A percentile compares a stretch with the other conserved stretches of the same genome.
These are phyloP conservation scores for Parietaria judaica DNA, from an alignment of 306 rosid genomes.

Conservation along the genomic window DNA sequence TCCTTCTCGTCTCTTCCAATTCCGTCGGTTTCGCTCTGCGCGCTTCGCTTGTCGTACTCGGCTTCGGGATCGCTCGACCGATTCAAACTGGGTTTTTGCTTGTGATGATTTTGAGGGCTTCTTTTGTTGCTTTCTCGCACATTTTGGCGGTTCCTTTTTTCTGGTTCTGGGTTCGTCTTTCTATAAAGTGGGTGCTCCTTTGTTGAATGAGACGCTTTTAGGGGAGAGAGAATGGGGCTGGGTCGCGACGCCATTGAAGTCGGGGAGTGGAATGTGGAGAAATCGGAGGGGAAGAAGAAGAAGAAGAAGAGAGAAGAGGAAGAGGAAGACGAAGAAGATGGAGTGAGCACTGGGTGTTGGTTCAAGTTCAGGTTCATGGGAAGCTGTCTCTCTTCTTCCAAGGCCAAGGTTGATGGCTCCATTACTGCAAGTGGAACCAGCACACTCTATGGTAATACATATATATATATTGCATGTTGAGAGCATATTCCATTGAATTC, in stretches of 20 bases:
- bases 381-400: constrained; percentile 29
- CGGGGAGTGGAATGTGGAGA: constrained; percentile 20
- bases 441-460: constrained; percentile 23
- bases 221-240: constrained; percentile 28
- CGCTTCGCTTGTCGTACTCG: no score
- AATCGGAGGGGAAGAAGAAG: constrained; percentile 24
- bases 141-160: constrained; percentile 7
- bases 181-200: constrained; percentile 4
- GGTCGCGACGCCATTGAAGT: constrained; percentile 12
- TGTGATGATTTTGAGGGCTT: constrained; percentile 13
- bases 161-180: neutral
- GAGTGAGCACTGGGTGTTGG: constrained; percentile 26
- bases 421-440: constrained; percentile 15
- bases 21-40: constrained; percentile 1
- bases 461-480: neutral
- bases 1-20: neutral
- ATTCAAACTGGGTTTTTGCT: neutral
- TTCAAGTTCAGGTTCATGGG: constrained; percentile 29
- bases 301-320: constrained; percentile 15
- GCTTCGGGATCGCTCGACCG: no score
- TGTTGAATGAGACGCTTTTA: neutral
- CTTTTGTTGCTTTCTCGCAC: neutral
- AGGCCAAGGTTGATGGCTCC: constrained; percentile 23
- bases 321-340: constrained; percentile 13
- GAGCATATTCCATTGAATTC: neutral